phyloP scores from a whole-genome alignment of 2,329 filamentous ascomycete genomes.

The Ophioceras dolichostomum region DNA sequence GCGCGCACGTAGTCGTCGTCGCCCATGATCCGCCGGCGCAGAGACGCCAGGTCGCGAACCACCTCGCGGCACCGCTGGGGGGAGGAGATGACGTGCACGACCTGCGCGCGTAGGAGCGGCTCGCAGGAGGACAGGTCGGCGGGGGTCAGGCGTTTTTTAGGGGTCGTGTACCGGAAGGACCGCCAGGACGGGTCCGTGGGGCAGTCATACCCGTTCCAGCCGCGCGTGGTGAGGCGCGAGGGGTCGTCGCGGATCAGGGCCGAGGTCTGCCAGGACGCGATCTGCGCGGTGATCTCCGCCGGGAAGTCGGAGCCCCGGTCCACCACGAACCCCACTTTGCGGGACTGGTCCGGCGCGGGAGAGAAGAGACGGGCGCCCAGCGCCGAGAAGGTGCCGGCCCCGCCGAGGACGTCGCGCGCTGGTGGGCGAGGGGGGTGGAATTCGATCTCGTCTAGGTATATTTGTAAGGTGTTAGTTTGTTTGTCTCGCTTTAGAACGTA shows the following conservation, averaged over 20 bases:
- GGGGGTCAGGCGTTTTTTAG: conserved; percentile 70
- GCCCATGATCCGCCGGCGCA: conserved; percentile 29
- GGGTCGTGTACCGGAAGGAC: conserved; percentile 78
- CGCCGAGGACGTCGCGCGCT: conserved; percentile 69
- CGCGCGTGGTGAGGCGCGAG: conserved; percentile 67
- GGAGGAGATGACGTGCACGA: conserved; percentile 82
- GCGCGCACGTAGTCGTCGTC: conserved; percentile 37
- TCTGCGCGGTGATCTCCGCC: conserved; percentile 42
- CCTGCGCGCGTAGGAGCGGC: conserved; percentile 55
- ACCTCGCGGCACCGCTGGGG: conserved; percentile 65
- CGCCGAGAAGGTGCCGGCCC: conserved; percentile 76
- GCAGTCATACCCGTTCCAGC: conserved; percentile 81
- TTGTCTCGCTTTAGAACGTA: conserved; percentile 1
- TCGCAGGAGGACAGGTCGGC: conserved; percentile 47
- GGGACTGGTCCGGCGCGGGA: conserved; percentile 44
- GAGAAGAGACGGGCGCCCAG: conserved; percentile 84
- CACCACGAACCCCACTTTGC: conserved; percentile 75
- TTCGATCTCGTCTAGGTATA: conserved; percentile 73
- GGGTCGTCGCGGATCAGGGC: conserved; percentile 56
- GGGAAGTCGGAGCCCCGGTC: conserved; percentile 88
- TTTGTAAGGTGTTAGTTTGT: conserved; percentile 12
- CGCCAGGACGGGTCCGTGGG: conserved; percentile 44
- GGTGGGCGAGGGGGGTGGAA: conserved; percentile 58
- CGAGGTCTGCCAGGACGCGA: conserved; percentile 66
- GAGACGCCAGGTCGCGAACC: conserved; percentile 54